Evolutionary conservation across 352 stramenopile species (phyloP), one percentile per base, ranked within the genome.

Genomic region (Phytophthora nicotianae): DNA sequence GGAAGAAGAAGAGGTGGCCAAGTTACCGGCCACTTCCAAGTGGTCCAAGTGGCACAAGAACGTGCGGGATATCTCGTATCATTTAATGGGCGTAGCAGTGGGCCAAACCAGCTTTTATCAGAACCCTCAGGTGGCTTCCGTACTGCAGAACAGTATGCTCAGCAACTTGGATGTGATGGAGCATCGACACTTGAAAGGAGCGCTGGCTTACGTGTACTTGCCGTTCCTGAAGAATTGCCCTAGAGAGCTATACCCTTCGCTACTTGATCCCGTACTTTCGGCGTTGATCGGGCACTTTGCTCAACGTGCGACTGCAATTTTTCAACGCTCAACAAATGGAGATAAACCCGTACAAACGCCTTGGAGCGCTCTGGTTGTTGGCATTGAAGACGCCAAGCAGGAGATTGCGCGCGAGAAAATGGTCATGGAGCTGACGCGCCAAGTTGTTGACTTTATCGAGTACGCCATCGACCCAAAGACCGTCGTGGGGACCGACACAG

Each of bases 11-110:
- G 55, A 88, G 55, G 56, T 91, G 32, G 65, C 69, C 0, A 81
- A 87, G 58, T 58, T 91, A 0, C 75, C 82, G 0, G 21, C 35
- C 1, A 74, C 67, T 0, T 75, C 81, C 0, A 87, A 77, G 38
- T 90, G 81, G 79, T 87, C 83, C 3, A 91, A 91, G 41, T 94
- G 85, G 85, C 75, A 88, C 58, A 91, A 90, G 59, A 91, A 91
- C 48, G 74, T 91, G 2, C 83, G 85, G 16, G 85, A 94, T 58
- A 83, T 91, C 48, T 74, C 69, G 32, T 94, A 91, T 50, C 85
- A 94, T 68, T 70, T 94, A 20, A 79, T 89, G 58, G 85, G 83
- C 19, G 75, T 88, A 6, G 83, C 83, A 8, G 62, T 89, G 5
- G 54, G 55, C 0, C 80, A 88, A 48, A 33, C 49, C 5, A 83